Evolutionary conservation across 148 eudicot species (phyloP).

Genomic region (Cornus controversa): DNA sequence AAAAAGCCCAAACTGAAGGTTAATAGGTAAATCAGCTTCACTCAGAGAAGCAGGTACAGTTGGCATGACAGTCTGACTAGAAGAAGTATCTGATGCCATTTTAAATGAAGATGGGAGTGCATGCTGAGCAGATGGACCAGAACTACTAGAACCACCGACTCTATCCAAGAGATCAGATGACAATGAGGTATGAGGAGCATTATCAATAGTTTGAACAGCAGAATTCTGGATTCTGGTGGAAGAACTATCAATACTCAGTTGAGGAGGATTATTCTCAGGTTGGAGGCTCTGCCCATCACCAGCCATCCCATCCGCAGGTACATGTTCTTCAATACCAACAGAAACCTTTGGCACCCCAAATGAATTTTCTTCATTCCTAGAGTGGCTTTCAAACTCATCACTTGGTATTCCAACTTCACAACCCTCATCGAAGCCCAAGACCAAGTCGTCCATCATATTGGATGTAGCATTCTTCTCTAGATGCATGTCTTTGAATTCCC

Average conservation of each 20-base stretch:
- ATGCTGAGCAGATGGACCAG: slow-evolving; percentile 31
- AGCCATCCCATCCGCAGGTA: slow-evolving; percentile 32
- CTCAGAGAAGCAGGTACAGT: slow-evolving; percentile 37
- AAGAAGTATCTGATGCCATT: slow-evolving; percentile 28
- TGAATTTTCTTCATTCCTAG: slow-evolving; percentile 38
- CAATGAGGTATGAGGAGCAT: slow-evolving; percentile 27
- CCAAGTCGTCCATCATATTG: slow-evolving; percentile 57
- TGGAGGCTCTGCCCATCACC: slow-evolving; percentile 35
- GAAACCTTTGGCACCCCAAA: slow-evolving; percentile 37
- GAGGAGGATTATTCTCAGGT: slow-evolving; percentile 29
- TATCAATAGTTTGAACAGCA: slow-evolving; percentile 23
- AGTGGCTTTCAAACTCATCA: slow-evolving; percentile 64
- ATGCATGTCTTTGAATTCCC: slow-evolving; percentile 62
- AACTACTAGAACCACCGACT: slow-evolving; percentile 23
- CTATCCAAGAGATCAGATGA: slow-evolving; percentile 33
- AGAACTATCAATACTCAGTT: slow-evolving; percentile 23
- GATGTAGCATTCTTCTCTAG: slow-evolving; percentile 50
- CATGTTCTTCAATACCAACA: slow-evolving; percentile 28
- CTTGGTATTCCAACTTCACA: slow-evolving; percentile 77
- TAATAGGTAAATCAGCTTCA: slow-evolving; percentile 60
- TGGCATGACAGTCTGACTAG: slow-evolving; percentile 37
- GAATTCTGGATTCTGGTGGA: slow-evolving; percentile 26
- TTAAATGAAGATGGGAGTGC: slow-evolving; percentile 30
- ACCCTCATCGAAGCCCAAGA: slow-evolving; percentile 93
- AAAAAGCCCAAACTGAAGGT: slow-evolving; percentile 94